phyloP scores from a whole-genome alignment of 2,329 filamentous ascomycete species.

The Cordyceps militaris region DNA sequence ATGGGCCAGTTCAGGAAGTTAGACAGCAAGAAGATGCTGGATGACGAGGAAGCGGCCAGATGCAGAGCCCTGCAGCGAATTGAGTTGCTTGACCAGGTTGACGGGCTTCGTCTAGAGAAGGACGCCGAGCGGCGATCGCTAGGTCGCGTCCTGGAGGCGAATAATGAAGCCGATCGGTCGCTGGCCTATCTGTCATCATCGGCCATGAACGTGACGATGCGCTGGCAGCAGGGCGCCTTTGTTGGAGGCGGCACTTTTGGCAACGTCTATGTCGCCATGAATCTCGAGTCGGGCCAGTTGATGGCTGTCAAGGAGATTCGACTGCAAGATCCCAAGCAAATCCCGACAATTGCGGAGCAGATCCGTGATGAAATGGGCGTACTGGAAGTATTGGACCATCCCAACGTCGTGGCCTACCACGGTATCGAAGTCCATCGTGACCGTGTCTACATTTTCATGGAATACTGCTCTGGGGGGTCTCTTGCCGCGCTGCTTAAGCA shows the following conservation, averaged over 20 bases:
- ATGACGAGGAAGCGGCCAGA: conserved; percentile 78
- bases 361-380: conserved; percentile 98
- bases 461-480: conserved; percentile 94
- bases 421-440: conserved; percentile 97
- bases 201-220: conserved; percentile 87
- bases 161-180: conserved; percentile 91
- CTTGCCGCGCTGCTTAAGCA: conserved; percentile 86
- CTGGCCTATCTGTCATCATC: conserved; percentile 90
- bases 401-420: conserved; percentile 95
- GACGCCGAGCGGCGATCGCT: conserved; percentile 81
- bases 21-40: conserved; percentile 64
- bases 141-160: conserved; percentile 85
- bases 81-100: conserved; percentile 65
- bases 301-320: conserved; percentile 99
- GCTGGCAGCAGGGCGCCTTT: conserved; percentile 98
- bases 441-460: conserved; percentile 99
- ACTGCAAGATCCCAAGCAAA: conserved; percentile 90
- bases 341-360: conserved; percentile 86
- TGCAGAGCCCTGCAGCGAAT: conserved; percentile 71
- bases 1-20: conserved; percentile 69
- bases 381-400: conserved; percentile 89
- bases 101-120: conserved; percentile 69
- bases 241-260: conserved; percentile 96
- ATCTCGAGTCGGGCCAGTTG: conserved; percentile 87
- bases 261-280: conserved; percentile 95